Percentiles rank a stretch among this genome's conserved stretches.
These are phyloP conservation scores for Acanthamoeba sp. DNA, from an alignment of 208 protist genomes.

Conservation along the genomic window DNA sequence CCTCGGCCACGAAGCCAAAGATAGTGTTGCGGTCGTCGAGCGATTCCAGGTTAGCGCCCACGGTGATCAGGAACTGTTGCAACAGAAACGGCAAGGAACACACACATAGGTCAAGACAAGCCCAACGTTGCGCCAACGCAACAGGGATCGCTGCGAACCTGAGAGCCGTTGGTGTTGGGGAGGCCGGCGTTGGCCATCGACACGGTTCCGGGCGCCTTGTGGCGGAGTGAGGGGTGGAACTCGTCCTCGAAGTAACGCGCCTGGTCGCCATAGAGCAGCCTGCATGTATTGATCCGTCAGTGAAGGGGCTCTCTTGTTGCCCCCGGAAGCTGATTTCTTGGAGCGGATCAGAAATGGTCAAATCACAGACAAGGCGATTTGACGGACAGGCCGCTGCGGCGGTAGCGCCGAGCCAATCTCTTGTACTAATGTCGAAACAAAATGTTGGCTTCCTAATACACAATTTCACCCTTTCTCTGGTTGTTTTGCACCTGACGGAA, in stretches of 20 bases:
- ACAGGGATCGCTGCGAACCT: conserved; percentile 64
- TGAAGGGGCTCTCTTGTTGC: too few relatives aligned
- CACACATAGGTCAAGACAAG: background rate
- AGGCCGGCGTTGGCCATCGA: conserved; percentile 88
- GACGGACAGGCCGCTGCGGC: background rate
- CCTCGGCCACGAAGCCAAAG: conserved; percentile 91
- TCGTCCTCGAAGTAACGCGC: conserved; percentile 91
- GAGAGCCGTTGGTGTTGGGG: conserved; percentile 89
- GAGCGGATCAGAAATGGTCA: background rate
- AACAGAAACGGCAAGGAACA: background rate
- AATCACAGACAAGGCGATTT: background rate
- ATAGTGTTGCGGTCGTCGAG: conserved; percentile 93
- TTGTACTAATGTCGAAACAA: background rate
- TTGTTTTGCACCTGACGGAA: background rate
- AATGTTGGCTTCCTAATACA: conserved; percentile 25
- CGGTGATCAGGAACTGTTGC: conserved; percentile 93
- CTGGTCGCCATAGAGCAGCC: conserved; percentile 87
- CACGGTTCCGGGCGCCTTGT: conserved; percentile 86
- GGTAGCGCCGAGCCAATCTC: background rate
- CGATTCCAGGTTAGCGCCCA: conserved; percentile 82
- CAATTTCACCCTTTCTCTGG: background rate
- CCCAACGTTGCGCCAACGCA: background rate
- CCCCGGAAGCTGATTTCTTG: too few relatives aligned
- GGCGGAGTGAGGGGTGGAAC: conserved; percentile 81
- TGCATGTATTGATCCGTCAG: too few relatives aligned